A percentile compares a stretch with the other conserved stretches of the same genome.
Evolutionary conservation across 768 basidiomycete genomes (phyloP).

Genomic region (Rhodosporidiobolus sp.): DNA sequence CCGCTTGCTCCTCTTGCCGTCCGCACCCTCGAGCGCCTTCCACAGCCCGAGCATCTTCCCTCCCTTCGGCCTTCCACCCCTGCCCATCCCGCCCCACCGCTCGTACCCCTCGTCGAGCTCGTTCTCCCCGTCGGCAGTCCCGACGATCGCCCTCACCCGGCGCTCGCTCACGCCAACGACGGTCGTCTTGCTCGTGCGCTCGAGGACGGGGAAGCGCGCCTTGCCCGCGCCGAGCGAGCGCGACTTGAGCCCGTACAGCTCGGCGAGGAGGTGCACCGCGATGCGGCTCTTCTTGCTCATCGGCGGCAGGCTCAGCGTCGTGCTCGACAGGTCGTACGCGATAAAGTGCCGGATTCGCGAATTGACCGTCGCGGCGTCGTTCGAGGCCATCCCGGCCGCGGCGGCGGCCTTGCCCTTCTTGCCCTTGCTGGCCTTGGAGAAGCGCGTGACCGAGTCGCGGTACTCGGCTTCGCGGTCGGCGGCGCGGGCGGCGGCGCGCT

Average conservation of each 20-base stretch:
- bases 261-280: conserved; percentile 74
- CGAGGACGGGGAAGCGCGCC: conserved; percentile 72
- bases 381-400: conserved; percentile 42
- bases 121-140: conserved; percentile 47
- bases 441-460: conserved; percentile 18
- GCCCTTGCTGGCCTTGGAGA: conserved; percentile 58
- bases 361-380: conserved; percentile 62
- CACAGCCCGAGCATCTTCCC: conserved; percentile 45
- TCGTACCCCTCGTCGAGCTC: conserved; percentile 21
- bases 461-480: conserved; percentile 63
- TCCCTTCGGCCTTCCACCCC: conserved; percentile 42
- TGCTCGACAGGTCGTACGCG: conserved; percentile 55
- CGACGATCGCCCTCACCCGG: conserved; percentile 56
- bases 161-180: conserved; percentile 57
- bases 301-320: conserved; percentile 69
- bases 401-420: conserved; percentile 53
- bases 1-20: conserved; percentile 10
- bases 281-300: conserved; percentile 69
- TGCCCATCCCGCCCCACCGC: not conserved
- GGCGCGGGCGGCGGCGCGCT: conserved; percentile 60
- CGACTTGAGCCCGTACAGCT: conserved; percentile 70
- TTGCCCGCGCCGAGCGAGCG: conserved; percentile 67
- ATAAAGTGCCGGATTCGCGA: conserved; percentile 69
- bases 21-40: conserved; percentile 40
- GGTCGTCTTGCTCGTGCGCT: conserved; percentile 64